phyloP scores from a whole-genome alignment of 2,329 filamentous ascomycete species.

The Ophiostoma sp. region DNA sequence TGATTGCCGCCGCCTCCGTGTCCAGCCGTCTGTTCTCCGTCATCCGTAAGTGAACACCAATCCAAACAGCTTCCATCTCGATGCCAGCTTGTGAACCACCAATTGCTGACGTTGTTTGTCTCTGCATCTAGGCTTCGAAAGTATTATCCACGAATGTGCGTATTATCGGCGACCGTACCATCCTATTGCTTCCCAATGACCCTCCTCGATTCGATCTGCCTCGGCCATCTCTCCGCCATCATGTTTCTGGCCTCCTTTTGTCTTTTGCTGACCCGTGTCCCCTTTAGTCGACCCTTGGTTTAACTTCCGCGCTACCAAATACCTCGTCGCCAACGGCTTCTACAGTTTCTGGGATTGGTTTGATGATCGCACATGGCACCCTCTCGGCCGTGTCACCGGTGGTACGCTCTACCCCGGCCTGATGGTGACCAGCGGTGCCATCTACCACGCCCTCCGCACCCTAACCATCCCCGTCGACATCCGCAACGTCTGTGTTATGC shows the following conservation, averaged over 20 bases:
- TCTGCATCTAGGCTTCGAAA: slow-evolving; percentile 74
- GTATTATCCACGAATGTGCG: slow-evolving; percentile 99
- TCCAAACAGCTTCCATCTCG: neutral
- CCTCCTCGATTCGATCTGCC: neutral
- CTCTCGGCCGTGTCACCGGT: slow-evolving; percentile 94
- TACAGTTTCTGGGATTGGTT: slow-evolving; percentile 99
- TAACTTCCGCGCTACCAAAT: slow-evolving; percentile 98
- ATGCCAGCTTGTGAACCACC: neutral
- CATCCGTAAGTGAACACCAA: slow-evolving; percentile 71
- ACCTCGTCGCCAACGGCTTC: slow-evolving; percentile 94
- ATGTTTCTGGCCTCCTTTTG: neutral
- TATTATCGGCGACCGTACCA: slow-evolving; percentile 36
- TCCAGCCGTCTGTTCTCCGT: slow-evolving; percentile 96
- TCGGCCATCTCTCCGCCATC: neutral
- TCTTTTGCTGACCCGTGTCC: slow-evolving; percentile 33
- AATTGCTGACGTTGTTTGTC: slow-evolving; percentile 13
- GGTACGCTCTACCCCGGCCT: slow-evolving; percentile 97
- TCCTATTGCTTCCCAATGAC: slow-evolving; percentile 23
- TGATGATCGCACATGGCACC: slow-evolving; percentile 99
- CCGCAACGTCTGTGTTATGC: slow-evolving; percentile 95
- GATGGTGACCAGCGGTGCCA: slow-evolving; percentile 97
- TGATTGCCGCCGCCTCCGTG: slow-evolving; percentile 89
- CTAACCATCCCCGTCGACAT: slow-evolving; percentile 94
- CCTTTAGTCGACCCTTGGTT: slow-evolving; percentile 95
- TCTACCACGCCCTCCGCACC: slow-evolving; percentile 89